Percentiles rank a stretch among this genome's conserved stretches.
Evolutionary conservation across 495 filamentous ascomycete genomes (phyloP).

Genomic region (Cercophora samala): DNA sequence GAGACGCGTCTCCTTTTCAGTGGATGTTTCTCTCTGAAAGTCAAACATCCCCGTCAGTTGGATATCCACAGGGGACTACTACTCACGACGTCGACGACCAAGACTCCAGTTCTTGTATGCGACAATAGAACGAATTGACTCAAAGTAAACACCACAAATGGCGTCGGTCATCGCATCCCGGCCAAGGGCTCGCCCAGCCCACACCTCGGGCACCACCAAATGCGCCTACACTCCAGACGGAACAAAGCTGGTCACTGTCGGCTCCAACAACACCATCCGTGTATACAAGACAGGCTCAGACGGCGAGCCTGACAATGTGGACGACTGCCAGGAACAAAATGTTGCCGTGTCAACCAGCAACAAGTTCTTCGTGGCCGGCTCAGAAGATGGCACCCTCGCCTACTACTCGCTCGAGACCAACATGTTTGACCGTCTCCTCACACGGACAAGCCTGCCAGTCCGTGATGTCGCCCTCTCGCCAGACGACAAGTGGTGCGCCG

Average conservation of each 20-base stretch:
- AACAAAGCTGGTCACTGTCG: constrained; percentile 70
- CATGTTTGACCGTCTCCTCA: constrained; percentile 71
- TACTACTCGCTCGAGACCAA: constrained; percentile 77
- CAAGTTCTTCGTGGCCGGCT: constrained; percentile 79
- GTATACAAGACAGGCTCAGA: constrained; percentile 86
- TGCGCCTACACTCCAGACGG: constrained; percentile 57
- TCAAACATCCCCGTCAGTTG: constrained; percentile 6
- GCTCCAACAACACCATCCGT: constrained; percentile 84
- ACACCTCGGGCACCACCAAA: constrained; percentile 51
- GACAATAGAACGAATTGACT: constrained; percentile 13
- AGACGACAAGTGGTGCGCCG: constrained; percentile 83
- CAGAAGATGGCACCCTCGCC: constrained; percentile 91
- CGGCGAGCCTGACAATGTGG: constrained; percentile 85
- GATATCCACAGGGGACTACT: not conserved
- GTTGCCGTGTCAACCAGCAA: constrained; percentile 72
- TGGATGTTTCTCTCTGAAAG: not conserved
- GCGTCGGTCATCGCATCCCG: constrained; percentile 47
- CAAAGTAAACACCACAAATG: constrained; percentile 33
- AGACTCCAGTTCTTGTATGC: not conserved
- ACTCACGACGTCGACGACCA: not conserved
- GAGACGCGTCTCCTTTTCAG: constrained; percentile 30
- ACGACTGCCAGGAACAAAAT: constrained; percentile 81
- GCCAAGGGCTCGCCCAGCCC: constrained; percentile 49
- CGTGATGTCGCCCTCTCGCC: constrained; percentile 80
- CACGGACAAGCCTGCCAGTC: constrained; percentile 77